Evolutionary conservation across 108 stramenopile species (phyloP).

Genomic region (Epithemia pelagica): DNA sequence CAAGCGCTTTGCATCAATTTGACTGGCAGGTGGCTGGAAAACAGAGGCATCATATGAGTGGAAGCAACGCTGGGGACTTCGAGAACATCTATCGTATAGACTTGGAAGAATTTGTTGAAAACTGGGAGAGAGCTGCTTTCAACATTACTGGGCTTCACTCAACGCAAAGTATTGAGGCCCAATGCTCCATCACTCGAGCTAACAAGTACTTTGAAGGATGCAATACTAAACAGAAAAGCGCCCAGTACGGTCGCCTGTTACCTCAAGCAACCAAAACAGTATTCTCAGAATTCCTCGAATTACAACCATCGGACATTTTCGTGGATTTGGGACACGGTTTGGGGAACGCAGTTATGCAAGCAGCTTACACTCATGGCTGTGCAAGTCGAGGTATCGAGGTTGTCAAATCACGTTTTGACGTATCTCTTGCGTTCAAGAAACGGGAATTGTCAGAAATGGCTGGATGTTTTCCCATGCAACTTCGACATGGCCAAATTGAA

Average conservation of each 20-base stretch:
- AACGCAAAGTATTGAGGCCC: too few relatives aligned
- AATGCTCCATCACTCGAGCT: too few relatives aligned
- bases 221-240: slow-evolving; percentile 28
- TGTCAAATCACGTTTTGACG: slow-evolving; percentile 20
- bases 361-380: slow-evolving; percentile 37
- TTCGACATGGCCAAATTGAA: slow-evolving; percentile 35
- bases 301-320: slow-evolving; percentile 4
- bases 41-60: too few relatives aligned
- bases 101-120: too few relatives aligned
- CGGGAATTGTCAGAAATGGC: slow-evolving; percentile 10
- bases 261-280: slow-evolving; percentile 15
- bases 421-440: slow-evolving; percentile 25
- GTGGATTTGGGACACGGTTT: slow-evolving; percentile 51
- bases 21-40: too few relatives aligned
- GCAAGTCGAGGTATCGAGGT: slow-evolving; percentile 48
- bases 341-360: slow-evolving; percentile 39
- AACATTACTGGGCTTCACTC: too few relatives aligned
- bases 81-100: too few relatives aligned
- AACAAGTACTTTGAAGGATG: too few relatives aligned
- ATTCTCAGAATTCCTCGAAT: neutral
- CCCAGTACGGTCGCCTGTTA: slow-evolving; percentile 35
- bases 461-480: slow-evolving; percentile 12
- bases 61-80: too few relatives aligned
- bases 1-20: too few relatives aligned
- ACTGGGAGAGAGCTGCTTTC: too few relatives aligned